phyloP scores from a whole-genome alignment of 768 basidiomycete species.

The Boletus subparvulus region DNA sequence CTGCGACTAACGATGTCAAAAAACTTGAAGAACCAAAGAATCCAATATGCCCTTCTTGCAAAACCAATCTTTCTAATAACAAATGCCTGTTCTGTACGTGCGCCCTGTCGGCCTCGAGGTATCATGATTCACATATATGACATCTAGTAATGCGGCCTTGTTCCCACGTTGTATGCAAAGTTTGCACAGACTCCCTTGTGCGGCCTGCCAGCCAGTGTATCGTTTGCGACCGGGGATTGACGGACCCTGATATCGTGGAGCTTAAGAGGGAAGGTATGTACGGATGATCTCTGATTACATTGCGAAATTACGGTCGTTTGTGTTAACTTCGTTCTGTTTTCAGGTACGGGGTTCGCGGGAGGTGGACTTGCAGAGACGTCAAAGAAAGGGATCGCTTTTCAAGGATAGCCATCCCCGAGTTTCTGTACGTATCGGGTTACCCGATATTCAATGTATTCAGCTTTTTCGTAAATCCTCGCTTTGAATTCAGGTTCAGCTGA shows the following conservation, averaged over 20 bases:
- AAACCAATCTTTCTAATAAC: slow-evolving; percentile 79
- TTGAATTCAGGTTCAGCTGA: neutral
- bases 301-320: neutral
- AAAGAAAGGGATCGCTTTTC: slow-evolving; percentile 79
- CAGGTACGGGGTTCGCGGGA: slow-evolving; percentile 91
- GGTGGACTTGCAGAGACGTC: slow-evolving; percentile 93
- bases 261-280: slow-evolving; percentile 82
- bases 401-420: slow-evolving; percentile 50
- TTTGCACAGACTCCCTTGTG: slow-evolving; percentile 86
- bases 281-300: neutral
- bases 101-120: neutral
- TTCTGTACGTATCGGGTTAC: slow-evolving; percentile 2
- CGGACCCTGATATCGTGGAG: slow-evolving; percentile 75
- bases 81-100: slow-evolving; percentile 64
- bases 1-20: slow-evolving; percentile 37
- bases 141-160: slow-evolving; percentile 76
- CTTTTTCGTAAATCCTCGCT: slow-evolving; percentile 1
- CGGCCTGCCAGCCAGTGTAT: slow-evolving; percentile 79
- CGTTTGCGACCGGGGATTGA: slow-evolving; percentile 71
- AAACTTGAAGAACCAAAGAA: slow-evolving; percentile 54
- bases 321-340: slow-evolving; percentile 2
- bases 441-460: neutral
- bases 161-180: slow-evolving; percentile 89
- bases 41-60: slow-evolving; percentile 87
- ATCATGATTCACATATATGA: neutral